Evolutionary conservation across 2,329 filamentous ascomycete genomes (phyloP), one percentile per base, ranked within the genome.

Genomic region (Cytospora mali): DNA sequence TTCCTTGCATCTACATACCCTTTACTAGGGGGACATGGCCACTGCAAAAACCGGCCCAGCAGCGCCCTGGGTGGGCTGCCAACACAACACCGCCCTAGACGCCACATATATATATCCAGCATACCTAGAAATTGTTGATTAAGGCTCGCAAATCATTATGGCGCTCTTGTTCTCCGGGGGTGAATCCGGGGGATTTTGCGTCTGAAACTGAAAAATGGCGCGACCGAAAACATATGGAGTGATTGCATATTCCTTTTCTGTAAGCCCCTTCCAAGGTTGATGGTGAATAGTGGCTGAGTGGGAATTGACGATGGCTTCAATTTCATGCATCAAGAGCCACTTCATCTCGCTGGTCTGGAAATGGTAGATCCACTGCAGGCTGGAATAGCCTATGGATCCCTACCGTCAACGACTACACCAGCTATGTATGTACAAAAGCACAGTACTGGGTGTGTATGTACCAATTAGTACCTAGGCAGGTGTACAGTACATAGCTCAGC

Each of bases 221-320:
- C 39, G 16, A 21, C 39, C 39, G 39, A 42, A n/a, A n/a, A n/a
- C n/a, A n/a, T n/a, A n/a, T n/a, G n/a, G 39, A 42, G n/a, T 16
- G 39, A 42, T 16, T 21, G 39, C 39, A 21, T 42, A 18, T 42
- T 18, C 39, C 18, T 42, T 18, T n/a, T 18, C 13, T 42, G 39
- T 21, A 16, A 35, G 16, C 39, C 39, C 39, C 18, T 42, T 21
- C n/a, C n/a, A n/a, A n/a, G n/a, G n/a, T n/a, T 21, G 39, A 33
- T 54, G 49, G 18, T 39, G 31, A 51, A 39, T n/a, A n/a, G n/a
- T n/a, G n/a, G n/a, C n/a, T n/a, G n/a, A 46, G 52, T 59, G 49
- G 57, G 25, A 59, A 59, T 29, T 59, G 57, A 59, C 57, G 57
- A 59, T 59, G 50, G 57, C 57, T 51, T 59, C 57, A n/a, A 54